These are phyloP conservation scores for Heliamphora exappendiculata DNA, from an alignment of 148 eudicot genomes.

Conservation along the genomic window DNA sequence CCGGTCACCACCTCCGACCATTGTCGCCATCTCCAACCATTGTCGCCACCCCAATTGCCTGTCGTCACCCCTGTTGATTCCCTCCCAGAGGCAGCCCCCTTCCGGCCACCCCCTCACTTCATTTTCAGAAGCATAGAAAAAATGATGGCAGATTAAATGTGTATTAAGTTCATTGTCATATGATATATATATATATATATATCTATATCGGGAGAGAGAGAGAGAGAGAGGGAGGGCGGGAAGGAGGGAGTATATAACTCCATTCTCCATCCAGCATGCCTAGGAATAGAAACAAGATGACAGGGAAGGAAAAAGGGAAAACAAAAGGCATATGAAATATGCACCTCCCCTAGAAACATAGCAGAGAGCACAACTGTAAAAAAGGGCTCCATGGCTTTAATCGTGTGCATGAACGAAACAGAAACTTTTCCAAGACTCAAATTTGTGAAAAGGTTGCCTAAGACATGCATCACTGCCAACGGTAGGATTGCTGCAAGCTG, in stretches of 20 bases:
- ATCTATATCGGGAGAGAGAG: too few species aligned
- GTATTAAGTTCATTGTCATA: not conserved
- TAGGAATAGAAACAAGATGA: not conserved
- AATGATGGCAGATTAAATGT: not conserved
- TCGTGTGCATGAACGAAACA: conserved; percentile 87
- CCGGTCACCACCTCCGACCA: too few species aligned
- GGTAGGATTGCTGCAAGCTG: conserved; percentile 83
- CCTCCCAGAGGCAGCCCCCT: too few species aligned
- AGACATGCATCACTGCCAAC: conserved; percentile 66
- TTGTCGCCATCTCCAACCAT: too few species aligned
- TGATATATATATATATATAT: too few species aligned
- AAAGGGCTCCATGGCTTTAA: conserved; percentile 97
- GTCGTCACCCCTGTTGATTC: too few species aligned
- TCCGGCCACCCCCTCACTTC: too few species aligned
- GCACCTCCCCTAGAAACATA: conserved; percentile 78
- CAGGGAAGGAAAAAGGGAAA: not conserved
- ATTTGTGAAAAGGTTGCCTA: conserved; percentile 90
- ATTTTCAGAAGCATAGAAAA: not conserved
- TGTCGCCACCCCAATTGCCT: too few species aligned
- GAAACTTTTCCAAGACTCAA: conserved; percentile 95
- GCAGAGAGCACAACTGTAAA: conserved; percentile 82
- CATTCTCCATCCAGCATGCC: not conserved
- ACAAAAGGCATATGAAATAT: not conserved
- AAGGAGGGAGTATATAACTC: too few species aligned
- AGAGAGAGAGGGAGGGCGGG: too few species aligned